phyloP scores from a whole-genome alignment of 1,284 basidiomycete species.

The Apiotrichum akiyoshidainum region DNA sequence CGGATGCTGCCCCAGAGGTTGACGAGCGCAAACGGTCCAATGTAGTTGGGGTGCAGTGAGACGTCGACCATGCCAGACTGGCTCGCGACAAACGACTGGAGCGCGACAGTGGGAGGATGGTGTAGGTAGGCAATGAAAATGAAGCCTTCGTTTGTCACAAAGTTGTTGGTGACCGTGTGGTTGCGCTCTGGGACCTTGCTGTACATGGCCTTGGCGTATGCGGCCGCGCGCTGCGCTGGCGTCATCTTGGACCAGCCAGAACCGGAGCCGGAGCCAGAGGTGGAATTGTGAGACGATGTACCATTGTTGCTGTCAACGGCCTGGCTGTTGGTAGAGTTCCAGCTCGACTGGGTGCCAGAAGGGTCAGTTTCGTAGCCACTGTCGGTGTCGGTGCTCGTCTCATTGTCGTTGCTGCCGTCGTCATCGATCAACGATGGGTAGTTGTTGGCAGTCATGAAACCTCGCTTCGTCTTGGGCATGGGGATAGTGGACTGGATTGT shows the following conservation, averaged over 20 bases:
- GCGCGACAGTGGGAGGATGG: constrained; percentile 35
- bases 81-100: constrained; percentile 33
- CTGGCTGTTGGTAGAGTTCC: neutral
- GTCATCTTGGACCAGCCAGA: neutral
- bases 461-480: constrained; percentile 5
- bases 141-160: constrained; percentile 42
- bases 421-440: neutral
- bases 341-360: neutral
- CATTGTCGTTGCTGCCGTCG: constrained; percentile 1
- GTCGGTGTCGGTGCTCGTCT: neutral
- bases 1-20: constrained; percentile 40
- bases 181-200: constrained; percentile 2
- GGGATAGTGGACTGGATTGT: constrained; percentile 14
- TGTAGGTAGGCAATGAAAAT: constrained; percentile 41
- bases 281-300: neutral
- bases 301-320: neutral
- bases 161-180: constrained; percentile 35
- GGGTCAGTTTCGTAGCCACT: neutral
- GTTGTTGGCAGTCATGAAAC: neutral
- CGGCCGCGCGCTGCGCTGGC: too few species aligned
- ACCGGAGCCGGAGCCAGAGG: neutral
- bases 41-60: constrained; percentile 42
- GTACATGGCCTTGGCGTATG: neutral
- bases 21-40: constrained; percentile 43
- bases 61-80: constrained; percentile 39